phyloP scores from a whole-genome alignment of 495 filamentous ascomycete genomes.

The Cetradonia linearis region DNA sequence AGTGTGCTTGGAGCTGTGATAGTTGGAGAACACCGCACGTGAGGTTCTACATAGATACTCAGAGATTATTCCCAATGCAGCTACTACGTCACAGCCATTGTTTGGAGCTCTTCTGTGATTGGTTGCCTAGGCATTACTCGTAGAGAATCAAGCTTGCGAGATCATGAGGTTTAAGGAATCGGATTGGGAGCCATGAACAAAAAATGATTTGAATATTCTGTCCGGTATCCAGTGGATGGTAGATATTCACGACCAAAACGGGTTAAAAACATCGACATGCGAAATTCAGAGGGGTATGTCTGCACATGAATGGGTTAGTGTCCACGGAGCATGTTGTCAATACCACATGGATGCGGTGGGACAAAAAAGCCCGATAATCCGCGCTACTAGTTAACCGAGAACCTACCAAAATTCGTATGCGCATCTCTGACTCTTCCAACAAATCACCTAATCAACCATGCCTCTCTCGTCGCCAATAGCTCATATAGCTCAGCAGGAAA shows the following conservation, averaged over 20 bases:
- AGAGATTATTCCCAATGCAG: not conserved
- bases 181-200: not conserved
- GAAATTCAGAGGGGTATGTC: not conserved
- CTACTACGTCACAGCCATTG: not conserved
- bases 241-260: not conserved
- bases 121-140: not conserved
- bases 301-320: no score
- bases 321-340: no score
- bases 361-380: no score
- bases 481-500: no score
- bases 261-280: not conserved
- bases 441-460: no score
- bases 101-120: not conserved
- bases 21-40: not conserved
- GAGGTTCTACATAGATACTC: not conserved
- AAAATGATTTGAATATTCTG: not conserved
- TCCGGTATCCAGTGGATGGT: not conserved
- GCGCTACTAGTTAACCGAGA: no score
- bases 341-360: no score
- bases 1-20: not conserved
- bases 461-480: no score
- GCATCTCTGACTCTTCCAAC: no score
- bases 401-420: no score
- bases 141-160: not conserved
- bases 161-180: not conserved